phyloP scores from a whole-genome alignment of 208 protist species.

The Acanthamoeba healyi region DNA sequence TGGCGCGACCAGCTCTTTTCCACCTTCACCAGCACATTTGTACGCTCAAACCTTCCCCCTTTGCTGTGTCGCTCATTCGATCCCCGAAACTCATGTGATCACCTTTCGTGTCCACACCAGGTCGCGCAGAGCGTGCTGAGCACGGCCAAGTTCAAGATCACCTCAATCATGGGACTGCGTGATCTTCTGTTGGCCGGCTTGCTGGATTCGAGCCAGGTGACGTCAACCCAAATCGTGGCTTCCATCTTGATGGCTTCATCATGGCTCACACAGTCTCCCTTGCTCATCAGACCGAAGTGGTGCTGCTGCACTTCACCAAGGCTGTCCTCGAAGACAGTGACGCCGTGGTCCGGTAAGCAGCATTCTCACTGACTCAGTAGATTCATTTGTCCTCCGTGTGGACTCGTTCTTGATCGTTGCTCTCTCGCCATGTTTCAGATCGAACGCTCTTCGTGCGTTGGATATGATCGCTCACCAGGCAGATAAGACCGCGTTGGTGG shows the following conservation, averaged over 20 bases:
- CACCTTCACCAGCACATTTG: conserved; percentile 24
- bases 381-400: no score
- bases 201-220: not conserved
- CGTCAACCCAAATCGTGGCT: not conserved
- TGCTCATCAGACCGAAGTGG: not conserved
- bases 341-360: not conserved
- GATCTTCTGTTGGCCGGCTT: not conserved
- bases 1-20: conserved; percentile 1
- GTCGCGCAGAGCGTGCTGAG: not conserved
- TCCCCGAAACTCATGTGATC: no score
- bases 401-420: no score
- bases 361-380: not conserved
- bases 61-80: no score
- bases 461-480: conserved; percentile 33
- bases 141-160: conserved; percentile 59
- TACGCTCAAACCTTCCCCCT: not conserved
- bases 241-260: not conserved
- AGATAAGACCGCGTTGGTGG: not conserved
- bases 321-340: not conserved
- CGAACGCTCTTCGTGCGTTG: conserved; percentile 19
- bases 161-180: conserved; percentile 1
- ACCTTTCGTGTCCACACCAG: not conserved
- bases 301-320: not conserved
- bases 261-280: not conserved
- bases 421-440: not conserved